A percentile compares a stretch with the other conserved stretches of the same genome.
Conservation (phyloP, 257 asterid species). For the Solanum chiquidenum region DNA sequence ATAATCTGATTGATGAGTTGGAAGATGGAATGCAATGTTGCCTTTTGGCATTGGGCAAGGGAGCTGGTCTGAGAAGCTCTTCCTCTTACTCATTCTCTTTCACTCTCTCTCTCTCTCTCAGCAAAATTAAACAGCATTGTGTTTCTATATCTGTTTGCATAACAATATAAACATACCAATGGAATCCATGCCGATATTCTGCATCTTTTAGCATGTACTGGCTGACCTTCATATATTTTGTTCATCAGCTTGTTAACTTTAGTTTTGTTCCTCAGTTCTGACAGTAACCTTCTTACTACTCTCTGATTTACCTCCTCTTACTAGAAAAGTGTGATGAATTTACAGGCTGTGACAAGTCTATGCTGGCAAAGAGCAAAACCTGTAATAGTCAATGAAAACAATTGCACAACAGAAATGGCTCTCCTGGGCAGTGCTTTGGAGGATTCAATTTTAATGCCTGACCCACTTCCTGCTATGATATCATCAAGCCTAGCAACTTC, state of each 20-base stretch:
- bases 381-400: constrained; percentile 50
- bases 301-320: background rate
- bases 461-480: constrained; percentile 83
- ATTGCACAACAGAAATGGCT: constrained; percentile 59
- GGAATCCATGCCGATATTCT: background rate
- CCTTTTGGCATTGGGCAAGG: background rate
- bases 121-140: background rate
- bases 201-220: background rate
- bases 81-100: background rate
- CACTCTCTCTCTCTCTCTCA: background rate
- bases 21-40: background rate
- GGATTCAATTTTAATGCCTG: constrained; percentile 92
- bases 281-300: background rate
- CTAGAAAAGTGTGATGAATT: constrained; percentile 14
- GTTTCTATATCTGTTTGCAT: background rate
- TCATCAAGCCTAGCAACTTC: constrained; percentile 50
- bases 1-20: background rate
- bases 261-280: background rate
- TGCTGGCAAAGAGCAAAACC: constrained; percentile 97
- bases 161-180: background rate
- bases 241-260: background rate
- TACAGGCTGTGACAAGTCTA: constrained; percentile 81
- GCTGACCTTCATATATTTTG: background rate
- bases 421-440: constrained; percentile 81
- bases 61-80: background rate